phyloP scores from a whole-genome alignment of 768 basidiomycete species.

The Amanita muscaria region DNA sequence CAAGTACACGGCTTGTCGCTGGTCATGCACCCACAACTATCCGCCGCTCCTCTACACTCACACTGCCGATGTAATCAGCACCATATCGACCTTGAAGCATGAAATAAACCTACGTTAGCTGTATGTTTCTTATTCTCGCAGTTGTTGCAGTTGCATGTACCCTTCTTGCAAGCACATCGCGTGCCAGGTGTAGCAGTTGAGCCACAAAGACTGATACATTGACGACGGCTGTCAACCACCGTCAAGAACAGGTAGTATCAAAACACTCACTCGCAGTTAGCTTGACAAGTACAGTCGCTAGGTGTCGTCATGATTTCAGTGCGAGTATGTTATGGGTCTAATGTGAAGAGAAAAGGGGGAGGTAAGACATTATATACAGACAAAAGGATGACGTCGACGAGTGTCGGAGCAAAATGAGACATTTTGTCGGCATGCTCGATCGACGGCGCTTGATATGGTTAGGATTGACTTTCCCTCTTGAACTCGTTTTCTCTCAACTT shows the following conservation, averaged over 20 bases:
- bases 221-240: neutral
- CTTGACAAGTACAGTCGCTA: slow-evolving; percentile 24
- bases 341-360: too few relatives aligned
- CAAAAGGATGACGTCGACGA: too few relatives aligned
- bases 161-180: slow-evolving; percentile 28
- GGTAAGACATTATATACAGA: too few relatives aligned
- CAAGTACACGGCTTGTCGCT: slow-evolving; percentile 28
- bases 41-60: slow-evolving; percentile 19
- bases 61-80: slow-evolving; percentile 20
- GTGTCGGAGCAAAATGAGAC: too few relatives aligned
- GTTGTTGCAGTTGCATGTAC: slow-evolving; percentile 26
- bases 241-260: slow-evolving; percentile 10
- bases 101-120: slow-evolving; percentile 16
- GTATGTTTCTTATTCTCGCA: slow-evolving; percentile 32
- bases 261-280: slow-evolving; percentile 16
- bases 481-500: too few relatives aligned
- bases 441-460: too few relatives aligned
- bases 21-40: slow-evolving; percentile 24
- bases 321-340: too few relatives aligned
- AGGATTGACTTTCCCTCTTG: too few relatives aligned
- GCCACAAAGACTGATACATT: slow-evolving; percentile 32
- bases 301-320: slow-evolving; percentile 17
- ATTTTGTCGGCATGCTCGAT: too few relatives aligned
- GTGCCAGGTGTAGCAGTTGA: slow-evolving; percentile 26
- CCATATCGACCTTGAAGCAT: neutral